phyloP scores from a whole-genome alignment of 768 basidiomycete genomes.

The Amanita subjunquillea region DNA sequence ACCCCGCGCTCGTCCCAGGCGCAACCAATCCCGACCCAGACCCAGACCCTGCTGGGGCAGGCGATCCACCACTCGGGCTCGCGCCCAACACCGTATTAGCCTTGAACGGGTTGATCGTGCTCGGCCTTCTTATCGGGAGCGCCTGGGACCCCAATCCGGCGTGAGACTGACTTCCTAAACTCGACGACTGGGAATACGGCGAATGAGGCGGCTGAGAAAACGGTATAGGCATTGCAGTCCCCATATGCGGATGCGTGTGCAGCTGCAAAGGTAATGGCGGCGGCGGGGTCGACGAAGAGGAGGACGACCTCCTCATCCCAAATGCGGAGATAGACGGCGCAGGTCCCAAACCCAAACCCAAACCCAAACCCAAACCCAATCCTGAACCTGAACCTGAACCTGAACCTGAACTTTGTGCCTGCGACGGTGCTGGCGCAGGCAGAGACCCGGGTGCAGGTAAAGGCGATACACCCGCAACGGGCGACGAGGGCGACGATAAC shows the following conservation, averaged over 20 bases:
- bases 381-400: too few species aligned
- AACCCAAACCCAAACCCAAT: not conserved
- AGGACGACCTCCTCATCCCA: too few species aligned
- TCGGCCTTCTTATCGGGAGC: constrained; percentile 1
- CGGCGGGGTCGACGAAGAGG: too few species aligned
- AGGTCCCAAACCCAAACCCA: not conserved
- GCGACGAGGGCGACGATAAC: constrained; percentile 20
- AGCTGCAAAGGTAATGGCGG: too few species aligned
- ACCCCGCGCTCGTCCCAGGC: constrained; percentile 4
- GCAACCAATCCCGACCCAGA: not conserved
- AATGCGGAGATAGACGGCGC: not conserved
- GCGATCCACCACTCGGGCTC: constrained; percentile 11
- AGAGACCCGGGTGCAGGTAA: not conserved
- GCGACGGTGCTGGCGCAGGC: not conserved
- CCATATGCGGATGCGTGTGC: too few species aligned
- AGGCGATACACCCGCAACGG: not conserved
- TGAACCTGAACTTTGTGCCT: not conserved
- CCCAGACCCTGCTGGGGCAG: not conserved
- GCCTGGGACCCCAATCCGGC: not conserved
- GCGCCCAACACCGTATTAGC: constrained; percentile 23
- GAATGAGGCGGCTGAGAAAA: not conserved
- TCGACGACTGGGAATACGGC: not conserved
- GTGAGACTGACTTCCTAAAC: not conserved
- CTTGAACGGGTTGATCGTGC: constrained; percentile 25
- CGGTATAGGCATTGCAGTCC: too few species aligned